Evolutionary conservation across 2,329 filamentous ascomycete species (phyloP), one percentile per base, ranked within the genome.

Genomic region (Fusarium humuli): DNA sequence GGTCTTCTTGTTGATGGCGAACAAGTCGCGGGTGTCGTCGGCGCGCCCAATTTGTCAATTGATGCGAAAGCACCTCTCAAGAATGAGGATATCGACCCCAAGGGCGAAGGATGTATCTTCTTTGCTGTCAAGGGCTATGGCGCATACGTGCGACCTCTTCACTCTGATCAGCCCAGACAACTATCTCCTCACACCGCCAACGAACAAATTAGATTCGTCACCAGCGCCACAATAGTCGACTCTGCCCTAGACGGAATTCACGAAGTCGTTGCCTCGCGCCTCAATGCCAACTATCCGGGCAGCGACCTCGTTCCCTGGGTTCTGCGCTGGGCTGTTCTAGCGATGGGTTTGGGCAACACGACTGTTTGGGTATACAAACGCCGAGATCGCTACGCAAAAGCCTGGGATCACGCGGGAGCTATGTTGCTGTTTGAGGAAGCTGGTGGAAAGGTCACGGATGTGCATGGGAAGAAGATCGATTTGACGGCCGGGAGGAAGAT

Each of bases 341-440:
- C 86, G 0, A 77, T 87, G 55, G 85, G 86, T 0, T 76, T 85
- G 7, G 86, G 82, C 12, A 86, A 88, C 76, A 80, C 83, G 42
- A 88, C 85, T 0, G 81, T 88, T 12, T 89, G 87, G 86, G 83
- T 87, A 12, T 89, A 89, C 78, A 84, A 83, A 66, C 76, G 78
- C 23, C 78, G 80, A 22, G 80, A 82, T 25, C 79, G 86, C 1
- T 79, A 79, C 13, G 87, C 82, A 12, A 89, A 89, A 77, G 80
- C 86, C 2, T 89, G 87, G 87, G 87, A 89, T 65, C 87, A 89
- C 59, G 86, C 87, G 0, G 87, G 87, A 4, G 87, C 86, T 1
- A 88, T 88, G 85, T 73, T 89, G 32, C 73, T 89, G 10, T 89
- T 87, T 45, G 83, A 87, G 64, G 87, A 89, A 73, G 80, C 84